Conservation (phyloP, 129 eudicot genomes). For the Heracleum sosnowskyi region DNA sequence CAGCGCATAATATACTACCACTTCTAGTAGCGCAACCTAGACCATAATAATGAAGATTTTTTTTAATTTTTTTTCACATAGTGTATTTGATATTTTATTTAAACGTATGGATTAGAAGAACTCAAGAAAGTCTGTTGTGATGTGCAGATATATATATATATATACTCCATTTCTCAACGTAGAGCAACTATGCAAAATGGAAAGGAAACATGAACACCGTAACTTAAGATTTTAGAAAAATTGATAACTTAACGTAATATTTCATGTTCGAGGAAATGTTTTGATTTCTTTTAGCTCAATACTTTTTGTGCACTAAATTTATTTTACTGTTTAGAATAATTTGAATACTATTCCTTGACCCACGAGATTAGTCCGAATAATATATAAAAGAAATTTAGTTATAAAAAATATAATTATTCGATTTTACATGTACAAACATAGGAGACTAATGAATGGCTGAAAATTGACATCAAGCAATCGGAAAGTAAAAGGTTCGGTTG, state of each 20-base stretch:
- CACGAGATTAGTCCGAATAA: too few species aligned
- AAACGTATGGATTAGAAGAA: neutral
- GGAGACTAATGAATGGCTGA: conserved; percentile 39
- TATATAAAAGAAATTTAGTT: too few species aligned
- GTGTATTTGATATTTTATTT: too few species aligned
- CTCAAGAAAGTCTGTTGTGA: neutral
- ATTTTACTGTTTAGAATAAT: too few species aligned
- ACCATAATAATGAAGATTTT: neutral
- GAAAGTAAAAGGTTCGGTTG: conserved; percentile 21
- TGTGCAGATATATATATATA: neutral
- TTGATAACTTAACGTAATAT: too few species aligned
- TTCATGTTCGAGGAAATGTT: too few species aligned
- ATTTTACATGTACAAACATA: neutral
- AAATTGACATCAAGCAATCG: conserved; percentile 23
- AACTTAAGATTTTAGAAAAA: too few species aligned
- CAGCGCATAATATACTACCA: neutral
- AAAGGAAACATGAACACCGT: too few species aligned
- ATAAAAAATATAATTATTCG: neutral
- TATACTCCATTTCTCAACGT: neutral
- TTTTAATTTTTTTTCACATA: neutral
- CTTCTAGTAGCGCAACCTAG: neutral
- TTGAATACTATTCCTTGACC: too few species aligned
- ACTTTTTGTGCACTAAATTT: too few species aligned
- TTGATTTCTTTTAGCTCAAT: too few species aligned
- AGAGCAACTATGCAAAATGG: neutral